These are phyloP conservation scores for Candolleomyces efflorescens DNA, from an alignment of 768 basidiomycete species.

Conservation along the genomic window DNA sequence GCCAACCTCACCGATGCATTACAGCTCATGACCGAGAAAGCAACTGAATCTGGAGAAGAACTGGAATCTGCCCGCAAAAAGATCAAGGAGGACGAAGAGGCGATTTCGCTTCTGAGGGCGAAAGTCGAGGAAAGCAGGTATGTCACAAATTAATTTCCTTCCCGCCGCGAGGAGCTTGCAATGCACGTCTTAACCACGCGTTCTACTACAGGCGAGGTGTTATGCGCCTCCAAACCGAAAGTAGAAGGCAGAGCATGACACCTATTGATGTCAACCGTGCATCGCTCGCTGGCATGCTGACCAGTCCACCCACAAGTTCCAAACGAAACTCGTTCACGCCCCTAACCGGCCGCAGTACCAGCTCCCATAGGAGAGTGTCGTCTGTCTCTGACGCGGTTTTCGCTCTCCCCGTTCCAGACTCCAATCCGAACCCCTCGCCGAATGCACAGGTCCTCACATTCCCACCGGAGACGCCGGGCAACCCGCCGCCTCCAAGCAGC, in stretches of 20 bases:
- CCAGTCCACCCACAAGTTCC: conserved; percentile 43
- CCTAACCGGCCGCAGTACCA: conserved; percentile 52
- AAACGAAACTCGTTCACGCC: conserved; percentile 78
- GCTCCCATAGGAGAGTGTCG: conserved; percentile 65
- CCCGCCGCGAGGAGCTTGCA: not conserved
- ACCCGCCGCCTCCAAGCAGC: conserved; percentile 20
- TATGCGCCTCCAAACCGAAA: conserved; percentile 83
- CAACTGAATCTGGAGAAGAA: conserved; percentile 52
- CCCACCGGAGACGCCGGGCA: conserved; percentile 24
- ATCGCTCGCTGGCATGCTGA: conserved; percentile 20
- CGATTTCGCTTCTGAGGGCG: conserved; percentile 67
- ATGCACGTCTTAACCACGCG: not conserved
- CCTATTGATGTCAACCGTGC: conserved; percentile 57
- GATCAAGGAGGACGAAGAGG: conserved; percentile 70
- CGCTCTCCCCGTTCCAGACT: conserved; percentile 27
- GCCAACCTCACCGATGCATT: conserved; percentile 61
- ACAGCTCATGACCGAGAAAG: conserved; percentile 62
- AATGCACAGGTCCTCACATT: conserved; percentile 29
- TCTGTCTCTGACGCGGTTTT: conserved; percentile 57
- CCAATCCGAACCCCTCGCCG: conserved; percentile 31
- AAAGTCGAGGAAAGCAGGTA: conserved; percentile 89
- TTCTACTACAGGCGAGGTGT: conserved; percentile 59
- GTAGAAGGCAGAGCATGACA: conserved; percentile 53
- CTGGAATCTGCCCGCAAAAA: conserved; percentile 47
- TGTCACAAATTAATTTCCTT: conserved; percentile 14